Base-by-base conservation (phyloP, 352 stramenopile species). In the Pythium insidiosum region DNA sequence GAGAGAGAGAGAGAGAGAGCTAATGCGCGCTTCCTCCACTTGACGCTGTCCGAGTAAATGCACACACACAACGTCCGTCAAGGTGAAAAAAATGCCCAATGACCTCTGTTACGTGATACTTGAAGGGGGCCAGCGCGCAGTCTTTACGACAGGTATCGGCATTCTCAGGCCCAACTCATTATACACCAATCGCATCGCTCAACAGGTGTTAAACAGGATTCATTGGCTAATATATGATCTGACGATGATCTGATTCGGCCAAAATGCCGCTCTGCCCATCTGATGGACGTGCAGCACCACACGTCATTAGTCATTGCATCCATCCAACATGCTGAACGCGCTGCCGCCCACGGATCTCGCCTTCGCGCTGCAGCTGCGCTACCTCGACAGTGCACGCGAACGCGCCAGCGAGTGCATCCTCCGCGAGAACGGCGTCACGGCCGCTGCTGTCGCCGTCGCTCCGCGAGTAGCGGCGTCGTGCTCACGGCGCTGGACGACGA, bases 331-430 rank as follows among this genome's bases (percentile, higher is more conserved):
- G 52, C 45, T 31, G 44, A 54, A 50, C 40, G 23, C 47, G 35
- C 45, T 38, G 28, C 40, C 38, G 16, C 13, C 36, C 28, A 21
- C 43, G 18, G 48, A 47, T 25, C 45, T 64, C 16, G 50, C 74
- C 44, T 54, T 78, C 43, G 50, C 56, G 50, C 42, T 84, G 38
- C 71, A 68, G 21, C 62, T 63, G 38, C 73, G 68, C 24, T 89
- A 83, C 47, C 68, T 86, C 24, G 77, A 89, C 56, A 71, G 62
- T 47, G 38, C 57, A 16, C 64, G 57, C 15, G 72, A 89, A 55
- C 65, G 69, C 36, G 73, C 77, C 4, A 87, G 65, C 19, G 55
- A 76, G 25, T 66, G 61, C 15, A 61, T 85, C 61, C 66, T 89
- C 24, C 47, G 43, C 16, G 57, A 71, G 22, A 58, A 79, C 20